Conservation (phyloP, 176 grass and related monocot genomes). For the Aegilops sharonensis region DNA sequence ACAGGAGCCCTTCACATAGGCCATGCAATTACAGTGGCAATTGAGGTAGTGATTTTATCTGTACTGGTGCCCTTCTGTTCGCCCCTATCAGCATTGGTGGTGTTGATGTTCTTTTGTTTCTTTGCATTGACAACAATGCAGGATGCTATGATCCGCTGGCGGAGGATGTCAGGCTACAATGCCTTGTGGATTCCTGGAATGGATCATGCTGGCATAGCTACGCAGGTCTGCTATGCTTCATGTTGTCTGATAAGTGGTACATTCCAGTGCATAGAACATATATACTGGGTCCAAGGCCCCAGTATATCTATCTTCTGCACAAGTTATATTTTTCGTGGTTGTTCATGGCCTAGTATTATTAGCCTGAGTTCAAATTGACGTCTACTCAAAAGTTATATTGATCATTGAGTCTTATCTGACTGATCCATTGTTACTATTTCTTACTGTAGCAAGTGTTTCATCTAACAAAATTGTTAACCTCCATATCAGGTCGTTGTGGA, state of each 20-base stretch:
- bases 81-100: background rate
- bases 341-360: background rate
- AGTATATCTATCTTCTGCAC: background rate
- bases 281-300: background rate
- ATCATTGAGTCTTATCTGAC: background rate
- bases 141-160: slow-evolving; percentile 67
- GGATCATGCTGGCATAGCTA: slow-evolving; percentile 80
- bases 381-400: background rate
- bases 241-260: background rate
- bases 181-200: slow-evolving; percentile 72
- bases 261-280: background rate
- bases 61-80: background rate
- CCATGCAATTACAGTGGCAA: slow-evolving; percentile 71
- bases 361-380: slow-evolving; percentile 1
- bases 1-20: slow-evolving; percentile 75
- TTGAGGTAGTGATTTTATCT: slow-evolving; percentile 50
- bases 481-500: slow-evolving; percentile 81
- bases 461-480: slow-evolving; percentile 17
- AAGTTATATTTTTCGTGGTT: background rate
- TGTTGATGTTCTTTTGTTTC: slow-evolving; percentile 10
- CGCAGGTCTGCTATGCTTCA: slow-evolving; percentile 49
- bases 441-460: background rate
- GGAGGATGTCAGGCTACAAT: slow-evolving; percentile 71
- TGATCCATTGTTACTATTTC: background rate
- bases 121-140: slow-evolving; percentile 34